Evolutionary conservation across 192 early-diverging fungal species (phyloP), one percentile per base, ranked within the genome.

Genomic region (Coemansia sp.): DNA sequence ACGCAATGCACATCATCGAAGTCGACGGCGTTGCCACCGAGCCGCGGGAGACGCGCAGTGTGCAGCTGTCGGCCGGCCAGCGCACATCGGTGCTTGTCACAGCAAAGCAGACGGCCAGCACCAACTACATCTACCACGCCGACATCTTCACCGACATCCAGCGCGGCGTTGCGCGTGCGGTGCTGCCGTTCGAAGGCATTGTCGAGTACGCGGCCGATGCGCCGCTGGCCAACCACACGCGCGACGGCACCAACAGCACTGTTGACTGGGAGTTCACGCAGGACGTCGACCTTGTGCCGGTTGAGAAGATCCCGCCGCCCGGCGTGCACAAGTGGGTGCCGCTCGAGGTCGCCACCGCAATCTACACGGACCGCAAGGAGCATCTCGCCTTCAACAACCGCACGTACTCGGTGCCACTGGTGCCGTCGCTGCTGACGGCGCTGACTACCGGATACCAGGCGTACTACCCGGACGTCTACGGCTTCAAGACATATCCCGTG

Each of bases 31-130:
- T 86, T 49, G 86, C 89, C 61, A 85, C 86, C 13, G 79, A 90
- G 64, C 84, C 84, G 32, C 86, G 75, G 57, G 75, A 68, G 20
- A 86, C 87, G 20, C 65, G 81, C 39, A 85, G 76, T 61, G 72
- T 93, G 54, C 74, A 85, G 64, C 62, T 94, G 39, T 86, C 88
- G 5, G 86, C 86, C 43, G 94, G 90, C 7, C 93, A 94, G 73
- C 89, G 94, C 53, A 80, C 86, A 57, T 92, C 93, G 37, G 90
- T 96, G 5, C 78, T 96, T 10, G 87, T 94, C 5, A 91, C 86
- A 1, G 91, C 93, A 44, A 88, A 88, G 51, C 65, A 85, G 50
- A 79, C 78, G 14, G 74, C 78, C 8, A 61, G 70, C 46, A 32
- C 49, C 38, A 94, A 96, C 85, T 95, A 91, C 67, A 49, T 79